Percentiles rank a stretch among this genome's conserved stretches.
These are phyloP conservation scores for Apiospora saccharicola DNA, from an alignment of 2,329 filamentous ascomycete species.

Conservation along the genomic window DNA sequence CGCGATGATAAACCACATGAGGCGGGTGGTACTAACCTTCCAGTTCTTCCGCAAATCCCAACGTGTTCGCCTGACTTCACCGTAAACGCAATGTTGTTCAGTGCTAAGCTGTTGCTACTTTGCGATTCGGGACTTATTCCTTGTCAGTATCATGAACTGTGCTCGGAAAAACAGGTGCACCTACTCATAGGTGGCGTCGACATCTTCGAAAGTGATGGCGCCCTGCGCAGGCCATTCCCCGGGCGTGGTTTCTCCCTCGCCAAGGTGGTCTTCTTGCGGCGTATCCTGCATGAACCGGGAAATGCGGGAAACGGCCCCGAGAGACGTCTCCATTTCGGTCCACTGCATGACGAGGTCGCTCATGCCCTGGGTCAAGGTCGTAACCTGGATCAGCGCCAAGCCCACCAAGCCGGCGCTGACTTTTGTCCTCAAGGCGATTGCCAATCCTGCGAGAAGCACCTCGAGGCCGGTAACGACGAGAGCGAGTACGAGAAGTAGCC, in stretches of 20 bases:
- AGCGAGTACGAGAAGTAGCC: conserved; percentile 20
- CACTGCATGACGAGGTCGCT: conserved; percentile 17
- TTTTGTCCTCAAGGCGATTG: neutral
- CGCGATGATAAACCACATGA: neutral
- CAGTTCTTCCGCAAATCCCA: conserved; percentile 23
- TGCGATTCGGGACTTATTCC: conserved; percentile 3
- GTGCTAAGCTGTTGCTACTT: neutral
- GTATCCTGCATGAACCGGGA: conserved; percentile 11
- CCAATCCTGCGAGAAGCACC: conserved; percentile 21
- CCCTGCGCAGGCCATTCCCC: neutral
- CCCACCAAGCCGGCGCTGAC: conserved; percentile 22
- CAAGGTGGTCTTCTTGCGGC: conserved; percentile 20
- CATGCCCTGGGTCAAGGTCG: neutral
- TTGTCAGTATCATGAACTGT: conserved; percentile 4
- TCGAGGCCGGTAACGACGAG: conserved; percentile 23
- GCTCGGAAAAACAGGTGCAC: neutral
- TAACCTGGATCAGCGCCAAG: conserved; percentile 18
- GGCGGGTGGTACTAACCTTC: neutral
- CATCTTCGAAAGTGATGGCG: conserved; percentile 21
- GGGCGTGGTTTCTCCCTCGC: conserved; percentile 23
- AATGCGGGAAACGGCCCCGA: conserved; percentile 21
- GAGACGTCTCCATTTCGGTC: conserved; percentile 24
- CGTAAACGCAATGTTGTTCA: conserved; percentile 20
- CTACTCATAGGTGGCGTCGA: conserved; percentile 10
- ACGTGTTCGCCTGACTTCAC: conserved; percentile 21